Base-by-base conservation (phyloP, 345 rosid species). In the Brassica incana region DNA sequence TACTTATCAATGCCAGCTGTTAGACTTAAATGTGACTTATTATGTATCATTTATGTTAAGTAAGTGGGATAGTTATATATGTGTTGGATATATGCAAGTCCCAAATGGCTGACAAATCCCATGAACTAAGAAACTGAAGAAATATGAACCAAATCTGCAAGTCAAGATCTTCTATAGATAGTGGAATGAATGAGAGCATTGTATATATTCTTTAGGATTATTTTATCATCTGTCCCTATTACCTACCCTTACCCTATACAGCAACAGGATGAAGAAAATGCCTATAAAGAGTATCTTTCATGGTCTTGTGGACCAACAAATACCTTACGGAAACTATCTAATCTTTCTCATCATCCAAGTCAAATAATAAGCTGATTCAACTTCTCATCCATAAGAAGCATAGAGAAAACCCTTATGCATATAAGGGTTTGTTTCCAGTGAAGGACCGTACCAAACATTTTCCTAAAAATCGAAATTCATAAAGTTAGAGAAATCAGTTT, bases 181-280 rank as follows among this genome's bases (percentile, higher is more conserved):
- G 75, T 79, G 78, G 78, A 69, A 29, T 67, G 65, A 71, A 74
- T 80, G 71, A 61, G 71, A 50, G 3, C 75, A 68, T 69, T 73
- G 68, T 74, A 50, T 61, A 74, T 66, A 69, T 14, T 54, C 65
- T 79, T 52, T 5, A 48, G 10, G 14, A 68, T 68, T 61, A 0
- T 9, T 9, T 43, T 5, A 6, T 23, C 25, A 23, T 23, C 25
- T 23, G 25, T 23, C 25, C 25, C 25, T 23, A 23, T 23, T 0
- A 23, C 25, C 25, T 23, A 23, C 25, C 25, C 25, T 23, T 35
- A 10, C 65, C 62, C 56, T 29, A 65, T 2, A 35, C 25, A 23
- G 63, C 16, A 54, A 62, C 8, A 63, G 0, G 1, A 38, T 38
- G 25, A 48, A 78, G 14, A 23, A 23, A 9, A 0, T 23, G 25